Conservation (phyloP, 352 stramenopile genomes). For the Phytopythium aichiense region DNA sequence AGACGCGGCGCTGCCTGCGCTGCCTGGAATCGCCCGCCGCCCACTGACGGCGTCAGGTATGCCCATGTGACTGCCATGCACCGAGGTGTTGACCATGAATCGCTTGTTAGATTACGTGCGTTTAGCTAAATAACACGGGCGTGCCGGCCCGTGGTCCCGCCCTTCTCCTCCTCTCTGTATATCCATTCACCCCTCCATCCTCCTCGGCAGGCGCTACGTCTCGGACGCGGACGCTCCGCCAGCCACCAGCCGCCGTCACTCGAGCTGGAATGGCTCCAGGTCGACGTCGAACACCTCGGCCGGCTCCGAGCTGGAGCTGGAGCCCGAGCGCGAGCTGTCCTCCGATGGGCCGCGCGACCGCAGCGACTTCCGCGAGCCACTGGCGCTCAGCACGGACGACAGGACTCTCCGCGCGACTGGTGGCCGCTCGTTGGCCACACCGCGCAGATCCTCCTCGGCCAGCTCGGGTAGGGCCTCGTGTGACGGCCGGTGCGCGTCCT, state of each 20-base stretch:
- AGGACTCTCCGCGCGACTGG: not conserved
- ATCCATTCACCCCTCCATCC: not conserved
- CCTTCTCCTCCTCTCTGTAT: not conserved
- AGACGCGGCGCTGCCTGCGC: slow-evolving; percentile 31
- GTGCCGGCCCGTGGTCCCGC: not conserved
- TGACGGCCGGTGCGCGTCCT: not conserved
- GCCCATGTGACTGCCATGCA: not conserved
- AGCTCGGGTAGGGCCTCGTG: not conserved
- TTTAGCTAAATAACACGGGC: slow-evolving; percentile 7
- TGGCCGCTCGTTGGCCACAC: not conserved
- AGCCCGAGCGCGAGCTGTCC: not conserved
- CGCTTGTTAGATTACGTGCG: slow-evolving; percentile 7
- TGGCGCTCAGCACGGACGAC: not conserved
- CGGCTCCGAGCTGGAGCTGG: not conserved
- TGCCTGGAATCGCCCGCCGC: slow-evolving; percentile 6
- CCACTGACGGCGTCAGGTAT: not conserved
- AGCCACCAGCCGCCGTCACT: not conserved
- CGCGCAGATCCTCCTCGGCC: not conserved
- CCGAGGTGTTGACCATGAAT: not conserved
- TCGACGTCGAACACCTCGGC: slow-evolving; percentile 8
- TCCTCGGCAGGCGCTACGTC: not conserved
- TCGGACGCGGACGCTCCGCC: not conserved
- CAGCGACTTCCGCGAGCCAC: not conserved
- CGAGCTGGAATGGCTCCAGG: not conserved
- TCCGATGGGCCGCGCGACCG: not conserved